Base-by-base conservation (phyloP, 208 protist species). In the Crithidia sp. region DNA sequence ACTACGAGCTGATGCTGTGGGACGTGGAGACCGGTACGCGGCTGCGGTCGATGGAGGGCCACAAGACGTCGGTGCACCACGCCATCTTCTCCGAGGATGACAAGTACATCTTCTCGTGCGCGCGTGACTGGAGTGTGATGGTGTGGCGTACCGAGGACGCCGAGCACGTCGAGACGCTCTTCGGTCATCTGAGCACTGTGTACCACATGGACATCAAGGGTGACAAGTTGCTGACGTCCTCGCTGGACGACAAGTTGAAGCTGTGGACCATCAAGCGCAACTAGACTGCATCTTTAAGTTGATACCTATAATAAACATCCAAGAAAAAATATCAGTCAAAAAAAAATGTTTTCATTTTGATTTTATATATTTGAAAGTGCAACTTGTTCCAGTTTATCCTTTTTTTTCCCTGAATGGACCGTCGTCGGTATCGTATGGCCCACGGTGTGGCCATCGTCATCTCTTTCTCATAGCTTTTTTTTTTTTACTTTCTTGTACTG, bases 1-100 rank as follows among this genome's bases (percentile, higher is more conserved):
- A 95, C 74, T 82, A 93, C 70, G 88, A 94, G 67, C 81, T 97
- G 50, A 90, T 87, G 69, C 61, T 97, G 17, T 96, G 92, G 88
- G 82, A 92, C 61, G 76, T 68, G 52, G 63, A 43, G 19, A 90
- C 74, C 6, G 79, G 80, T 13, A 77, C 70, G 19, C 89, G 86
- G 36, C 65, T 94, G 62, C 85, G 87, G 45, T 83, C 82, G 62
- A 82, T 94, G 77, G 68, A 67, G 5, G 90, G 84, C 39, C 90
- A 97, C 78, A 86, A 85, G 66, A 79, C 85, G 2, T 90, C 90
- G 17, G 88, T 95, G 49, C 90, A 95, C 75, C 88, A 95, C 65
- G 92, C 90, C 45, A 65, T 93, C 52, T 97, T 95, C 65, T 91
- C 90, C 37, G 55, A 74, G 2, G 79, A 93, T 68, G 88, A 93